Evolutionary conservation across 331 rosid species (phyloP), one percentile per base, ranked within the genome.

Genomic region (Telfairia occidentalis): DNA sequence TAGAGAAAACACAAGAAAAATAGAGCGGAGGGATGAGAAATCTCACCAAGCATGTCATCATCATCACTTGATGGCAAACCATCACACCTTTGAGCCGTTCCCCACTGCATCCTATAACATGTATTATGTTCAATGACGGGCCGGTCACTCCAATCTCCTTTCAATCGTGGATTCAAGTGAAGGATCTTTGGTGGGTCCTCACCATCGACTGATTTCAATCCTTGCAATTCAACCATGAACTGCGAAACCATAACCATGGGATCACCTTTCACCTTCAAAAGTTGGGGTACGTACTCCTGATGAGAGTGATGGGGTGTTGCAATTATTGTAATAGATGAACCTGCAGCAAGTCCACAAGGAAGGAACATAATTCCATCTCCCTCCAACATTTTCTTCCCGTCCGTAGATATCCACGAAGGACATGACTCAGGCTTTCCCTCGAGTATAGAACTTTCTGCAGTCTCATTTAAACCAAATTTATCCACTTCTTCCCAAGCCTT

Each of bases 61-160:
- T 88, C 91, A 29, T 78, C 81, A 75, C 80, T 83, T 32, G 96
- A 85, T 69, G 96, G 86, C 63, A 80, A 76, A 74, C 99, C 97
- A 30, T 95, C 97, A 78, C 99, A 95, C 53, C 97, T 92, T 80
- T 95, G 97, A 76, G 92, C 89, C 59, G 86, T 64, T 81, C 97
- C 99, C 97, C 99, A 95, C 73, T 92, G 99, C 99, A 95, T 95
- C 76, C 97, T 85, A 71, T 95, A 95, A 83, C 99, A 95, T 7
- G 96, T 95, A 76, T 95, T 95, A 82, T 90, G 97, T 87, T 95
- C 99, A 73, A 95, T 90, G 82, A 92, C 96, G 0, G 97, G 90
- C 7, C 53, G 88, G 75, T 71, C 86, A 77, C 99, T 95, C 97
- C 97, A 89, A 82, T 95, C 99, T 38, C 97, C 97, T 81, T 82